Percentiles rank a stretch among this genome's conserved stretches.
Evolutionary conservation across 495 filamentous ascomycete genomes (phyloP).

Genomic region (Haplographium delicatum): DNA sequence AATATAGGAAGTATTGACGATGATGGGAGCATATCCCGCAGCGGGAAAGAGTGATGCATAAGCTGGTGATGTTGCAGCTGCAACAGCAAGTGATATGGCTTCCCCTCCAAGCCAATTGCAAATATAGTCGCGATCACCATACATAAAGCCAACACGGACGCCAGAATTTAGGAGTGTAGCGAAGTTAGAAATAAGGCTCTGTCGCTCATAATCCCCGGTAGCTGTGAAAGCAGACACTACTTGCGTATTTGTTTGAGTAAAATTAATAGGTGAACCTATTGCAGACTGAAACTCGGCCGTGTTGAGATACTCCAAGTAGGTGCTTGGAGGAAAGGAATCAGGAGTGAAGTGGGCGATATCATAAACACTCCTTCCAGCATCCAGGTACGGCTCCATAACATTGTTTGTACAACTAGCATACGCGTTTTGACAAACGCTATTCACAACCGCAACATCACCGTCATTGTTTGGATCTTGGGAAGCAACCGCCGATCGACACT

Average conservation of each 20-base stretch:
- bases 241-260: constrained; percentile 45
- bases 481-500: constrained; percentile 41
- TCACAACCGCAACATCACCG: constrained; percentile 41
- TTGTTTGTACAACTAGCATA: constrained; percentile 37
- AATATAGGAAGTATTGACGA: constrained; percentile 38
- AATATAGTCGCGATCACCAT: constrained; percentile 60
- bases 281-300: constrained; percentile 55
- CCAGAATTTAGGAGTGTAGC: constrained; percentile 47
- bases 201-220: constrained; percentile 49
- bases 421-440: constrained; percentile 36
- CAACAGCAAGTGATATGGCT: constrained; percentile 51
- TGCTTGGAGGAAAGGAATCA: constrained; percentile 60
- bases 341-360: constrained; percentile 50
- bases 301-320: constrained; percentile 60
- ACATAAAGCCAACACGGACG: constrained; percentile 65
- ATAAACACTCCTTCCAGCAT: constrained; percentile 51
- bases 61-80: constrained; percentile 37
- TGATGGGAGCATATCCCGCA: constrained; percentile 52
- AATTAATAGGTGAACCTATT: constrained; percentile 64
- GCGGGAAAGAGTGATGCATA: constrained; percentile 39
- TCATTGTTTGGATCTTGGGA: constrained; percentile 39
- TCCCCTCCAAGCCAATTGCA: constrained; percentile 67
- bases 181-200: constrained; percentile 41
- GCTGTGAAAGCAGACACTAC: constrained; percentile 47
- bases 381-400: constrained; percentile 41